A percentile compares a stretch with the other conserved stretches of the same genome.
Conservation (phyloP, 257 asterid genomes). For the Scutellaria minor region DNA sequence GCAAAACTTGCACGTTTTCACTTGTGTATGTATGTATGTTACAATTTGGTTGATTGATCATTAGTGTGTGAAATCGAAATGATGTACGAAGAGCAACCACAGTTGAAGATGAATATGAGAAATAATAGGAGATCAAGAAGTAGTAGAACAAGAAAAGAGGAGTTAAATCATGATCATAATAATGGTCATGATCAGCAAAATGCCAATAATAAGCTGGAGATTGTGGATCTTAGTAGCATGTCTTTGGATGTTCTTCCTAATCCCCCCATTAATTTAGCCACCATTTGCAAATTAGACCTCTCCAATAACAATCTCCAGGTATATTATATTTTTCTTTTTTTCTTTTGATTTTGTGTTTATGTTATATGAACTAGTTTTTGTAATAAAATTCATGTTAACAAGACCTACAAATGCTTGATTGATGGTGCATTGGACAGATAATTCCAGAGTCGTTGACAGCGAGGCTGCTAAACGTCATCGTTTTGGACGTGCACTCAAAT, state of each 20-base stretch:
- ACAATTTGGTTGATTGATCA: no score
- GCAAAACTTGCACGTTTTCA: neutral
- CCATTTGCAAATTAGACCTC: conserved; percentile 76
- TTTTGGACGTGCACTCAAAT: conserved; percentile 76
- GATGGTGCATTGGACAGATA: conserved; percentile 45
- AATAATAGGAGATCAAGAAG: neutral
- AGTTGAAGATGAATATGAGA: conserved; percentile 30
- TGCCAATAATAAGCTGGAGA: conserved; percentile 43
- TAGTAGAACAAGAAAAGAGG: neutral
- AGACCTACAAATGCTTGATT: no score
- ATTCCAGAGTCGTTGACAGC: conserved; percentile 91
- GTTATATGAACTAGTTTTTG: no score
- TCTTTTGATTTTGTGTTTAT: neutral
- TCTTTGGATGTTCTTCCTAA: conserved; percentile 59
- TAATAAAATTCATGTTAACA: no score
- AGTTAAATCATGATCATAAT: neutral
- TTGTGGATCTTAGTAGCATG: conserved; percentile 85
- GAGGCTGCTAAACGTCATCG: conserved; percentile 67
- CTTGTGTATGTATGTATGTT: neutral
- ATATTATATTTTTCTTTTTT: neutral
- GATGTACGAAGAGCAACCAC: conserved; percentile 33
- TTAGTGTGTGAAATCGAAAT: neutral
- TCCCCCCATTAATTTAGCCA: conserved; percentile 56
- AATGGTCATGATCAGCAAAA: neutral
- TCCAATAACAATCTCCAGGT: conserved; percentile 94